Percentiles rank a stretch among this genome's conserved stretches.
Evolutionary conservation across 345 rosid species (phyloP).

Genomic region (Acer campestre): DNA sequence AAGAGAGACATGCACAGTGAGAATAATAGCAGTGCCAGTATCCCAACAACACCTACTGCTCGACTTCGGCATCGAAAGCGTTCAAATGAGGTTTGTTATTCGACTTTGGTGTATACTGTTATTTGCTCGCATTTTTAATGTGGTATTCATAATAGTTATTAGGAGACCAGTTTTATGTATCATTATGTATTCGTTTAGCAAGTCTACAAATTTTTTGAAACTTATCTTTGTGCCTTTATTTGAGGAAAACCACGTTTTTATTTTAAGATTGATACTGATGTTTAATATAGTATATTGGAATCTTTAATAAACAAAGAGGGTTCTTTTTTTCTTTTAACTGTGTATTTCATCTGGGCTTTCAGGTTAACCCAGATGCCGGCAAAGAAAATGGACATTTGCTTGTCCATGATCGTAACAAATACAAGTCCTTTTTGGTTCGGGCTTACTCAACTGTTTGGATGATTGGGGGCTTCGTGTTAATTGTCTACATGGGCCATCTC

Average conservation of each 20-base stretch:
- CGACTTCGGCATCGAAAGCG: constrained; percentile 74
- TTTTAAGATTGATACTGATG: not conserved
- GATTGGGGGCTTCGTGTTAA: constrained; percentile 79
- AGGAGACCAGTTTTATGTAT: not conserved
- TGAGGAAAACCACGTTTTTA: not conserved
- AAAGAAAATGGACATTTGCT: constrained; percentile 68
- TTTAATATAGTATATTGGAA: not conserved
- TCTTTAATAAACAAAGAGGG: not conserved
- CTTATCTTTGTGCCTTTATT: not conserved
- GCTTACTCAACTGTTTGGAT: constrained; percentile 85
- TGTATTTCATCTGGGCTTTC: constrained; percentile 13
- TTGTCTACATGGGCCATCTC: constrained; percentile 97
- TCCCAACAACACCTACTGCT: constrained; percentile 47
- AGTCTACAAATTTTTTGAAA: not conserved
- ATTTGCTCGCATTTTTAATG: not conserved
- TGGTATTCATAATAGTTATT: not conserved
- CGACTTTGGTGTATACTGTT: constrained; percentile 2
- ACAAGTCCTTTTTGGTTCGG: constrained; percentile 76
- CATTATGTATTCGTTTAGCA: not conserved
- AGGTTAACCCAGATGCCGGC: constrained; percentile 59
- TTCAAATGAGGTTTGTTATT: constrained; percentile 60
- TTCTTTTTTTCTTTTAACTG: constrained; percentile 5
- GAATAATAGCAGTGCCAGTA: constrained; percentile 31
- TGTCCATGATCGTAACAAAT: constrained; percentile 75
- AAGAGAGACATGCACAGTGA: constrained; percentile 65